Percentiles rank a stretch among this genome's conserved stretches.
Conservation (phyloP, 768 basidiomycete genomes). For the Postia placenta region DNA sequence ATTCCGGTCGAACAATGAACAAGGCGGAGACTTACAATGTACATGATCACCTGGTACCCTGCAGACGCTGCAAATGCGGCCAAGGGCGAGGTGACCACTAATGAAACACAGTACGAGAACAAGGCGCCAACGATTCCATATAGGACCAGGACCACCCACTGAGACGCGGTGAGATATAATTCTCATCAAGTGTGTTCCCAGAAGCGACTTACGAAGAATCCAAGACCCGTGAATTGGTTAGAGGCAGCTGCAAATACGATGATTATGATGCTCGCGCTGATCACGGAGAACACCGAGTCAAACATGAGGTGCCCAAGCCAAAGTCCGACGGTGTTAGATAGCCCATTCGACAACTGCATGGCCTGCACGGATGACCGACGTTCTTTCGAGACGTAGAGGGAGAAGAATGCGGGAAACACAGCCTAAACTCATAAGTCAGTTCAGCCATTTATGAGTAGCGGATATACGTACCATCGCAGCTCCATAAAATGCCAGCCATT, state of each 20-base stretch:
- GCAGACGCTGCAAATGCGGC: slow-evolving; percentile 70
- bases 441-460: not conserved
- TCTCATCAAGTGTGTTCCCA: too few relatives aligned
- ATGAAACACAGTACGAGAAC: slow-evolving; percentile 61
- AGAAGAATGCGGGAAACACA: slow-evolving; percentile 78
- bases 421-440: slow-evolving; percentile 32
- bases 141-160: slow-evolving; percentile 70
- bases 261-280: slow-evolving; percentile 58
- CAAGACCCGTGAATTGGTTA: slow-evolving; percentile 63
- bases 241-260: slow-evolving; percentile 53
- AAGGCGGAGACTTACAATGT: slow-evolving; percentile 42
- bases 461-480: slow-evolving; percentile 53
- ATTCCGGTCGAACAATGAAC: too few relatives aligned
- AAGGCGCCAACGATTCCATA: slow-evolving; percentile 66
- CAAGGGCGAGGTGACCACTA: slow-evolving; percentile 57
- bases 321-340: slow-evolving; percentile 61
- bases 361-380: slow-evolving; percentile 69
- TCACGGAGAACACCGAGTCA: slow-evolving; percentile 53
- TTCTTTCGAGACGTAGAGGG: slow-evolving; percentile 71
- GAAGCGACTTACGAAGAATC: slow-evolving; percentile 46
- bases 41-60: slow-evolving; percentile 69
- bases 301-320: slow-evolving; percentile 79
- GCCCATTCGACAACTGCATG: slow-evolving; percentile 77
- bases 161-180: slow-evolving; percentile 13
- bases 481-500: slow-evolving; percentile 73